phyloP scores from a whole-genome alignment of 2,329 filamentous ascomycete species.

The Kalmusia sp. region DNA sequence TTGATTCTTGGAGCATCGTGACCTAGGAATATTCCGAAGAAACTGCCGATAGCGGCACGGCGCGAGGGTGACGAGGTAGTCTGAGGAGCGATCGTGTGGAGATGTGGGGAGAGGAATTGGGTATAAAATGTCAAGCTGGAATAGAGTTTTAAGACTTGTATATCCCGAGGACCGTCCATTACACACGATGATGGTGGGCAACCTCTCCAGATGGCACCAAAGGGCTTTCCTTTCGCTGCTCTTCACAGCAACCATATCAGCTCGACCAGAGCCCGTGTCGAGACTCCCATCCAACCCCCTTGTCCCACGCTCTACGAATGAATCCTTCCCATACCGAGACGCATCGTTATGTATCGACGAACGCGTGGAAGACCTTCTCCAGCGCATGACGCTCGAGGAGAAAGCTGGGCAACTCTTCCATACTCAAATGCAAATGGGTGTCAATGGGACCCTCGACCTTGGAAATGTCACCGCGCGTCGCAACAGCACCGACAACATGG shows the following conservation, averaged over 20 bases:
- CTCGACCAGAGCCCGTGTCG: not conserved
- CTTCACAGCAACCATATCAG: not conserved
- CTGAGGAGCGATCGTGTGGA: not conserved
- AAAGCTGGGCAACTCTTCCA: constrained; percentile 60
- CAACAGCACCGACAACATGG: constrained; percentile 41
- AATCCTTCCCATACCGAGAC: constrained; percentile 43
- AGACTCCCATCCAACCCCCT: not conserved
- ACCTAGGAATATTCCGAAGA: not conserved
- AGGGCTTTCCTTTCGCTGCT: constrained; percentile 1
- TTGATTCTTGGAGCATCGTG: not conserved
- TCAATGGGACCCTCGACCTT: constrained; percentile 40
- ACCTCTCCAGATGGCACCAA: not conserved
- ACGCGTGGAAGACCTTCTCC: constrained; percentile 54
- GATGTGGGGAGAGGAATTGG: not conserved
- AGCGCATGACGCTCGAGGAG: constrained; percentile 57
- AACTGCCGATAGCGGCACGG: constrained; percentile 4
- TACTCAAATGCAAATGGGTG: constrained; percentile 39
- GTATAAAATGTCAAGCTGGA: constrained; percentile 8
- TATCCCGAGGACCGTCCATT: not conserved
- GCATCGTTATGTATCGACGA: constrained; percentile 52
- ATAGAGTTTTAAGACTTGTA: too few relatives aligned
- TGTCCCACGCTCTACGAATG: constrained; percentile 1
- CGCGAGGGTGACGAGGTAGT: not conserved
- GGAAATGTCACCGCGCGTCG: constrained; percentile 15
- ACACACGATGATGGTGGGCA: not conserved